These are phyloP conservation scores for Penicillium odoratum DNA, from an alignment of 495 filamentous ascomycete genomes.

Conservation along the genomic window DNA sequence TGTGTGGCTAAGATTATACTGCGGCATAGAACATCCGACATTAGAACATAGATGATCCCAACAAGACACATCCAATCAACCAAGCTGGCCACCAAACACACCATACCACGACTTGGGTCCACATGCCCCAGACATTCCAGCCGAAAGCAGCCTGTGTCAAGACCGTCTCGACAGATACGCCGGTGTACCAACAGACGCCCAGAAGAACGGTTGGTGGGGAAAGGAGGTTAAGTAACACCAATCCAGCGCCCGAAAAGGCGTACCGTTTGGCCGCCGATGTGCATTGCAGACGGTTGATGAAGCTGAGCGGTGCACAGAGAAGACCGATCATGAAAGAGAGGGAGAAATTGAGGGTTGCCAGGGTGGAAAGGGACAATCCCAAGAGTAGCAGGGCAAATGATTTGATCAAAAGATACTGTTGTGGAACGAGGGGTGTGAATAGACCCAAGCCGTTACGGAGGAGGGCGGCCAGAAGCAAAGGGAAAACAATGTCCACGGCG, in stretches of 20 bases:
- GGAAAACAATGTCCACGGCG: constrained; percentile 57
- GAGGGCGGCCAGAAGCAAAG: constrained; percentile 54
- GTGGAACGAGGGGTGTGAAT: constrained; percentile 53
- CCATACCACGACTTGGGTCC: constrained; percentile 89
- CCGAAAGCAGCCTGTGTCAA: constrained; percentile 79
- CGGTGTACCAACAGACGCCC: constrained; percentile 50
- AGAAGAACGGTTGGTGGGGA: constrained; percentile 66
- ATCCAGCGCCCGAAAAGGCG: constrained; percentile 24
- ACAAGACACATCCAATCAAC: constrained; percentile 63
- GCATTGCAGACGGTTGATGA: constrained; percentile 55
- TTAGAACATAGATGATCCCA: constrained; percentile 45
- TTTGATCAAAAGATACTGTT: constrained; percentile 76
- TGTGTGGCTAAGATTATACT: not conserved
- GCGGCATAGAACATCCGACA: not conserved
- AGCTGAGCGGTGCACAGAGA: constrained; percentile 71
- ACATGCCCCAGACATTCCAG: constrained; percentile 90
- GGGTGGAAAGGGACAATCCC: constrained; percentile 85
- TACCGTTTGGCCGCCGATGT: constrained; percentile 22
- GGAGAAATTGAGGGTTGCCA: constrained; percentile 95
- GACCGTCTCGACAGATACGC: constrained; percentile 52
- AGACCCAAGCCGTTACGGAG: constrained; percentile 51
- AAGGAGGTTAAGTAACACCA: constrained; percentile 54
- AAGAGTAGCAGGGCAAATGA: constrained; percentile 90
- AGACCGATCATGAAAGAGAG: constrained; percentile 85
- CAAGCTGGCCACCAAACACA: constrained; percentile 99